Conservation (phyloP, 2,329 filamentous ascomycete genomes). For the Pestalotiopsis sp. region DNA sequence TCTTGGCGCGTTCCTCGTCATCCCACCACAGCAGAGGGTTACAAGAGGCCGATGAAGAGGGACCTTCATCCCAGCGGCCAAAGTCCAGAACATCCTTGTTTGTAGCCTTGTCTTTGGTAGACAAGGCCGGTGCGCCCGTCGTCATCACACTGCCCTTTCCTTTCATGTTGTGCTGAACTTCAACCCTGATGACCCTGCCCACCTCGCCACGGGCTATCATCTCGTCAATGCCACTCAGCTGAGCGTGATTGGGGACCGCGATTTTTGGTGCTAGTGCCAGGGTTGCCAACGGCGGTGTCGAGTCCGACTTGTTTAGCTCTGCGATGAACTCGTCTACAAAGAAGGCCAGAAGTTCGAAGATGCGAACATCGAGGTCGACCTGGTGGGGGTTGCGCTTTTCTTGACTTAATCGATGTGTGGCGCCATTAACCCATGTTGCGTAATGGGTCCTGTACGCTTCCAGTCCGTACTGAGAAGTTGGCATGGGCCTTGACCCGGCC, state of each 20-base stretch:
- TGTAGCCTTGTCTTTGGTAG: constrained; percentile 16
- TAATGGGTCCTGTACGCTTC: too few relatives aligned
- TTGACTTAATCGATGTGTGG: constrained; percentile 16
- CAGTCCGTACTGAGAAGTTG: too few relatives aligned
- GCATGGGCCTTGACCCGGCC: too few relatives aligned
- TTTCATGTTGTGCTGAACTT: constrained; percentile 1
- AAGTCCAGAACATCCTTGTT: constrained; percentile 44
- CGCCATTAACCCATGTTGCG: too few relatives aligned
- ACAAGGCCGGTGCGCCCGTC: constrained; percentile 4
- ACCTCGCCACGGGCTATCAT: constrained; percentile 28
- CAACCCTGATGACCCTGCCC: constrained; percentile 23
- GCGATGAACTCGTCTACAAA: constrained; percentile 43
- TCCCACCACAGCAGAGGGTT: constrained; percentile 43
- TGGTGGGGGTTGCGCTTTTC: constrained; percentile 34
- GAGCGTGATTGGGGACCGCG: constrained; percentile 34
- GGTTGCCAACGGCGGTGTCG: constrained; percentile 37
- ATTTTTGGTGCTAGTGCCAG: constrained; percentile 46
- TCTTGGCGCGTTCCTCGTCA: constrained; percentile 46
- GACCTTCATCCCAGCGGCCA: constrained; percentile 41
- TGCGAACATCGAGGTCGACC: constrained; percentile 37
- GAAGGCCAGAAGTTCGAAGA: constrained; percentile 41
- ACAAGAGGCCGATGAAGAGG: constrained; percentile 8
- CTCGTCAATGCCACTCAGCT: constrained; percentile 28
- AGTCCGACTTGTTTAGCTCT: constrained; percentile 35
- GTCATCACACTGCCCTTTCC: background rate